These are phyloP conservation scores for Mucor circinelloides DNA, from an alignment of 371 early-diverging fungal species.

Conservation along the genomic window DNA sequence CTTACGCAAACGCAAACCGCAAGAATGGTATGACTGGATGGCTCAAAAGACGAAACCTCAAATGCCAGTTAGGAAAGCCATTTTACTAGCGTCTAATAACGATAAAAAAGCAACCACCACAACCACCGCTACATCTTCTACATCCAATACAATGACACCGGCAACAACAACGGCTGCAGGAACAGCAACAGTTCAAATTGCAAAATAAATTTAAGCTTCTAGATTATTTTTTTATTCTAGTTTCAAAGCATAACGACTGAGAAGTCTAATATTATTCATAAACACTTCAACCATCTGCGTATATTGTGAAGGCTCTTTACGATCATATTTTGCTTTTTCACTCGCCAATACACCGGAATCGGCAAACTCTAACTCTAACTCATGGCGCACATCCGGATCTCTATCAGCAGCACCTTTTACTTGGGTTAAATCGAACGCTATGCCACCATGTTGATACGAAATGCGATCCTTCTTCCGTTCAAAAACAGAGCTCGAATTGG, in stretches of 20 bases:
- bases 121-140: background rate
- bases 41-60: constrained; percentile 20
- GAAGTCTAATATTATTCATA: constrained; percentile 60
- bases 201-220: background rate
- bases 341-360: constrained; percentile 38
- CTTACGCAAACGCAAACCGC: constrained; percentile 65
- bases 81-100: constrained; percentile 9
- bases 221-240: constrained; percentile 5
- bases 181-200: background rate
- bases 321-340: constrained; percentile 43
- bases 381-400: constrained; percentile 55
- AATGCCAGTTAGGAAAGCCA: constrained; percentile 17
- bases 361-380: constrained; percentile 64
- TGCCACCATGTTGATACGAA: constrained; percentile 73
- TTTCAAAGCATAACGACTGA: constrained; percentile 35
- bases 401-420: constrained; percentile 53
- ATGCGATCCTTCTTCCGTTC: constrained; percentile 77
- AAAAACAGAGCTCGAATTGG: constrained; percentile 37
- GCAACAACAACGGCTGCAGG: background rate
- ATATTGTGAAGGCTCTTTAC: constrained; percentile 49
- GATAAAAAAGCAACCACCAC: background rate
- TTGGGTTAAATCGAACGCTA: constrained; percentile 78
- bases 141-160: background rate
- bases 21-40: constrained; percentile 67
- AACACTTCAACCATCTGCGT: constrained; percentile 53